Percentiles rank a stretch among this genome's conserved stretches.
These are phyloP conservation scores for Fusarium begoniae DNA, from an alignment of 2,329 filamentous ascomycete species.

Conservation along the genomic window DNA sequence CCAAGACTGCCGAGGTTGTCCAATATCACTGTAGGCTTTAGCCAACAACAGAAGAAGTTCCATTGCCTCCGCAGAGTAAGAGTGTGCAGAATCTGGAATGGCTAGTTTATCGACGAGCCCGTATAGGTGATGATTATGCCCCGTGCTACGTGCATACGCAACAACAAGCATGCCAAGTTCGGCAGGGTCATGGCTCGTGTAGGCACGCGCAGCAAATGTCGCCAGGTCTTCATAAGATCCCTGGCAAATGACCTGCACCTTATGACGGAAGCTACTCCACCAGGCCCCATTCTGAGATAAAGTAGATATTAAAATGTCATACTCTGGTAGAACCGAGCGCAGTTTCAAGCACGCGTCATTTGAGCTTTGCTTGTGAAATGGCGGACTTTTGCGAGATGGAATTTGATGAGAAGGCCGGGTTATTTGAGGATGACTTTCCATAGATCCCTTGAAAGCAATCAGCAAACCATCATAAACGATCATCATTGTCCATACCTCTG, in stretches of 20 bases:
- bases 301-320: background rate
- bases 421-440: too few relatives aligned
- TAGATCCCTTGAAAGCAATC: background rate
- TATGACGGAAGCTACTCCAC: background rate
- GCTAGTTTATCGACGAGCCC: background rate
- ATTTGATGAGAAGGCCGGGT: fast-evolving
- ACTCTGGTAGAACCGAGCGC: background rate
- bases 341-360: background rate
- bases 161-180: background rate
- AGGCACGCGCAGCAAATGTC: background rate
- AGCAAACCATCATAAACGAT: background rate
- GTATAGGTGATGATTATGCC: background rate
- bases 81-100: background rate
- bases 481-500: background rate
- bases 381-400: background rate
- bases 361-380: background rate
- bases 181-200: background rate
- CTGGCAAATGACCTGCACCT: background rate
- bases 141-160: background rate
- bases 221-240: background rate
- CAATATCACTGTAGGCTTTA: background rate
- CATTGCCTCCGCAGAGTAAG: background rate
- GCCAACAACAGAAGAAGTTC: background rate
- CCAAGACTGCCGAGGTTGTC: background rate
- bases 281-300: background rate